A percentile compares a stretch with the other conserved stretches of the same genome.
These are phyloP conservation scores for Onygenales sp. DNA, from an alignment of 2,329 filamentous ascomycete genomes.

Conservation along the genomic window DNA sequence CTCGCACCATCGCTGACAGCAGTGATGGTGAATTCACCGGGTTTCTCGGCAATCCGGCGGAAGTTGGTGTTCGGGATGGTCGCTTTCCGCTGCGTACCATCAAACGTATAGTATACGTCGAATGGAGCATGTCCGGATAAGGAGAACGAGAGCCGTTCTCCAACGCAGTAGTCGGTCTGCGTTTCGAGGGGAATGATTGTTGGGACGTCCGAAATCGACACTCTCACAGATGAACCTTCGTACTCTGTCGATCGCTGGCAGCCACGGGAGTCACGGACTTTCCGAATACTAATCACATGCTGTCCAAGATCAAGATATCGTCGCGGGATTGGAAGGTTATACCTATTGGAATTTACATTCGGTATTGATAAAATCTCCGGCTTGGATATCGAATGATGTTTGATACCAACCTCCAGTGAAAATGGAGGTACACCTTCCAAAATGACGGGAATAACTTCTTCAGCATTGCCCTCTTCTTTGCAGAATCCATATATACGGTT, in stretches of 20 bases:
- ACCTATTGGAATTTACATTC: slow-evolving; percentile 63
- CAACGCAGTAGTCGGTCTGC: slow-evolving; percentile 83
- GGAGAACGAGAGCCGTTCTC: slow-evolving; percentile 86
- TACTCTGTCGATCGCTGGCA: slow-evolving; percentile 71
- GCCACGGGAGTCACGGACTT: slow-evolving; percentile 76
- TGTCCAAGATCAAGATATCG: slow-evolving; percentile 78
- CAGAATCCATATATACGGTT: slow-evolving; percentile 96
- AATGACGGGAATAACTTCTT: slow-evolving; percentile 80
- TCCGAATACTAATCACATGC: slow-evolving; percentile 79
- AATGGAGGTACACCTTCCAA: slow-evolving; percentile 81
- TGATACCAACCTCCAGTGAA: slow-evolving; percentile 83
- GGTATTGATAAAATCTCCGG: slow-evolving; percentile 75
- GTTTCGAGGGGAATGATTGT: slow-evolving; percentile 82
- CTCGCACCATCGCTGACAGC: slow-evolving; percentile 79
- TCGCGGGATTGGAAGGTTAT: slow-evolving; percentile 76
- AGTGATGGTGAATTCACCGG: slow-evolving; percentile 80
- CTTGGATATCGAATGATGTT: slow-evolving; percentile 71
- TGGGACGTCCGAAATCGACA: slow-evolving; percentile 87
- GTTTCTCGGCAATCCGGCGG: slow-evolving; percentile 83
- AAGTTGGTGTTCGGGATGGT: slow-evolving; percentile 66
- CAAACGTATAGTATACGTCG: slow-evolving; percentile 85
- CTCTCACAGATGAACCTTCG: slow-evolving; percentile 67
- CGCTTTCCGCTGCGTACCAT: slow-evolving; percentile 67
- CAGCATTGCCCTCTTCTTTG: slow-evolving; percentile 67
- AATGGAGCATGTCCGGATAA: slow-evolving; percentile 87